These are phyloP conservation scores for Mortierella sp. DNA, from an alignment of 371 early-diverging fungal species.

Conservation along the genomic window DNA sequence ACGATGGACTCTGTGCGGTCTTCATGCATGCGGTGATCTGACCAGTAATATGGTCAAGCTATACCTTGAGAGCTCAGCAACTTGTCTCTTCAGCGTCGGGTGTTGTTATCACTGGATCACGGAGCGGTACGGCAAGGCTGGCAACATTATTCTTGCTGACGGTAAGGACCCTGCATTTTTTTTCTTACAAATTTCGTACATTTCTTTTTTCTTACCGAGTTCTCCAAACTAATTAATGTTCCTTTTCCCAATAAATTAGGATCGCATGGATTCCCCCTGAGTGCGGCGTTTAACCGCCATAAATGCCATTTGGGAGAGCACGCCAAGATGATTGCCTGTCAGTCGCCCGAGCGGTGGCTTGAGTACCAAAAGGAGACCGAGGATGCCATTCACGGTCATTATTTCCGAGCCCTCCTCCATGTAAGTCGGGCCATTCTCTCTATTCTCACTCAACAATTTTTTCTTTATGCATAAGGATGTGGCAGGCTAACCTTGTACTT, in stretches of 20 bases:
- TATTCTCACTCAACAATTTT: not conserved
- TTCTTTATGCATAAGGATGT: not conserved
- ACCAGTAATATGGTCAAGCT: conserved; percentile 80
- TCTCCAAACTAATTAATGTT: not conserved
- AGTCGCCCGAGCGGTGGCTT: conserved; percentile 86
- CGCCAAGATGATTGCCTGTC: conserved; percentile 88
- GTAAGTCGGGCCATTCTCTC: conserved; percentile 15
- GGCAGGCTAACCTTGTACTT: not conserved
- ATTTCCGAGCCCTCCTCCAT: conserved; percentile 79
- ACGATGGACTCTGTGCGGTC: conserved; percentile 84
- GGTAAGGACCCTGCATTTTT: conserved; percentile 55
- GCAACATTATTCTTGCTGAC: conserved; percentile 76
- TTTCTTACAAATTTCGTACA: not conserved
- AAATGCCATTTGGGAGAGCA: conserved; percentile 73
- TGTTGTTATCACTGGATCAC: conserved; percentile 87
- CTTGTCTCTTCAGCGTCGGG: conserved; percentile 82
- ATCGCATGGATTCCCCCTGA: conserved; percentile 48
- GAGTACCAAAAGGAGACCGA: conserved; percentile 67
- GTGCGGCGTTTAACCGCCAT: conserved; percentile 48
- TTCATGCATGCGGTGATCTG: conserved; percentile 92
- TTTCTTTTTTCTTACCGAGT: not conserved
- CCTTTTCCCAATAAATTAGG: conserved; percentile 3
- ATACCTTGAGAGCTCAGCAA: conserved; percentile 77
- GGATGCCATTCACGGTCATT: conserved; percentile 79
- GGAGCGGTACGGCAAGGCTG: conserved; percentile 46